Base-by-base conservation (phyloP, 2,329 filamentous ascomycete species). In the Venturia pyrina region DNA sequence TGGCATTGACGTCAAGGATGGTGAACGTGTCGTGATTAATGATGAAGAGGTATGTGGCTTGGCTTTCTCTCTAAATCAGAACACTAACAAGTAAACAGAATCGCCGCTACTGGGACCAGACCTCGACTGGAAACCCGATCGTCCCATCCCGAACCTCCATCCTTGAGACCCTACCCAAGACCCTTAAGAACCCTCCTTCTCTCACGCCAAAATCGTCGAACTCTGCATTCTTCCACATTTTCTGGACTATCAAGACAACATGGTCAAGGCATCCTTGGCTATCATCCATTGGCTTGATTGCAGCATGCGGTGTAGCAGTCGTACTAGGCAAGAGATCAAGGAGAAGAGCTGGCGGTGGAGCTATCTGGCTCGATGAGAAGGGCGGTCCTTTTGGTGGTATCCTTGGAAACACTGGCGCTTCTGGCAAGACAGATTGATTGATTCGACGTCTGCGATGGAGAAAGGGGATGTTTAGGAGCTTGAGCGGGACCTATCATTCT, bases 21-120 rank as follows among this genome's bases (percentile, higher is more conserved):
- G 93, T 61, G 95, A 98, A 76, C 87, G 91, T 68, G 90, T 99
- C 65, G 89, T 99, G 67, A 95, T 99, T 78, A 97, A 97, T 70
- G 95, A 99, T 72, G 91, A 98, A 81, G 92, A 96, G 76, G 92
- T 96, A 81, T 89, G 90, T 82, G 67, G 65, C 50, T 13, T 1
- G 21, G 37, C 24, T 21, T 61, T 8, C 63, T 32, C 37, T 48
- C 11, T 62, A 44, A 43, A 34, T 40, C 17, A 28, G 15, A 24
- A 10, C 10, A 62, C 37, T 43, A 43, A 62, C 37, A 46, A 24
- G 15, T 10, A 24, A 3, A 28, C 72, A 96, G 91, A 92, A 91
- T 79, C 92, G 90, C 71, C 87, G 89, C 69, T 99, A 96, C 80
- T 99, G 95, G 95, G 95, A 99, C 74, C 86, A 83, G 41, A 96